Base-by-base conservation (phyloP, 345 rosid genomes). In the Sisymbrium altissimum region DNA sequence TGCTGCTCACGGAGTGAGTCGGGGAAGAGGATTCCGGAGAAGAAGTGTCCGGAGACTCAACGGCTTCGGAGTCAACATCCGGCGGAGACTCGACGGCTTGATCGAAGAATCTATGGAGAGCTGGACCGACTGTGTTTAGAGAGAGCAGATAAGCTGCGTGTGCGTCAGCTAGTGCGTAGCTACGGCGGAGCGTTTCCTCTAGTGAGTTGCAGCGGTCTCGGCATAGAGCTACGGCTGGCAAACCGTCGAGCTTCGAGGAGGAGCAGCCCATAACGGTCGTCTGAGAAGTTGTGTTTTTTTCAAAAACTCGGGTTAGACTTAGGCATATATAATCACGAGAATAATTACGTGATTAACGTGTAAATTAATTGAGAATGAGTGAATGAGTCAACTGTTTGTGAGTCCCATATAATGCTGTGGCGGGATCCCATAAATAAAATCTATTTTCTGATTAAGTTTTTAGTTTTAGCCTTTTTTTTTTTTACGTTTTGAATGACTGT, bases 121-220 rank as follows among this genome's bases (percentile, higher is more conserved):
- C 4, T n/a, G 79, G 71, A 49, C 89, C 89, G 8, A 87, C 13
- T 12, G 84, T 48, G 43, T 69, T 79, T 11, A 89, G 83, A 21
- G 88, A 85, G 68, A 72, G 77, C 56, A 83, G 61, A 59, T 86
- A 86, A 43, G 88, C 82, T 8, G 75, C 56, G 65, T 86, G 91
- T 8, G 88, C 88, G 17, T 85, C 85, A 33, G 85, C 84, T 25
- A 89, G 67, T 19, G 79, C 75, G 66, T 89, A 80, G 82, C 89
- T 81, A 2, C 83, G 85, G 25, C 76, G 81, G 43, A 89, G 86
- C 1, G 93, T 86, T 7, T 82, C 85, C 32, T 85, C 86, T 0
- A 88, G 73, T 64, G 79, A 84, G 48, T 73, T 81, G 78, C 84
- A 85, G 35, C 94, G 89, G 76, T 84, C 79, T 7, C 88, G 89